A percentile compares a stretch with the other conserved stretches of the same genome.
Evolutionary conservation across 2,329 filamentous ascomycete species (phyloP).

Genomic region (Colletotrichum zoysiae): DNA sequence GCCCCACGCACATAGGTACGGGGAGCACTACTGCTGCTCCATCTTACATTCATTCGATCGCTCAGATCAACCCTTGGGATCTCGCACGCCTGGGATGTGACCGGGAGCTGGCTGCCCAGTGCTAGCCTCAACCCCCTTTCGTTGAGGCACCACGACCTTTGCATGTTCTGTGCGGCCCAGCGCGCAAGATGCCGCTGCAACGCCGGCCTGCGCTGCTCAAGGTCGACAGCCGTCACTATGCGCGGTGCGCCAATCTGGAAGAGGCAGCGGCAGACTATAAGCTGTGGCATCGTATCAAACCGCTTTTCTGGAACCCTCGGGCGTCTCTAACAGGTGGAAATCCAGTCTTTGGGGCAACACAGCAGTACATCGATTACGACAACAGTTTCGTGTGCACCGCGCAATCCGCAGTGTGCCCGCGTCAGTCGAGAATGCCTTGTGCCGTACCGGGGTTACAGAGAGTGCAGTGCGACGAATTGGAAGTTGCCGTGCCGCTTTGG

Average conservation of each 20-base stretch:
- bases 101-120: neutral
- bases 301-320: conserved; percentile 12
- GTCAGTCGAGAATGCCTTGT: conserved; percentile 8
- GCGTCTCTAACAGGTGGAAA: conserved; percentile 1
- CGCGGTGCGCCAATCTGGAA: neutral
- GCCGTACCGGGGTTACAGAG: conserved; percentile 11
- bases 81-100: conserved; percentile 21
- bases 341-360: conserved; percentile 20
- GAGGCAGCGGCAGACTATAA: conserved; percentile 1
- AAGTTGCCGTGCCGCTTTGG: conserved; percentile 24
- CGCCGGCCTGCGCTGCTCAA: conserved; percentile 11
- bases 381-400: conserved; percentile 26
- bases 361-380: conserved; percentile 16
- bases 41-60: conserved; percentile 41
- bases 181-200: conserved; percentile 9
- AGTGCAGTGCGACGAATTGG: conserved; percentile 34
- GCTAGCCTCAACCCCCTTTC: neutral
- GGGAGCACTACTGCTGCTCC: conserved; percentile 27
- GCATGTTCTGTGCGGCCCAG: conserved; percentile 4
- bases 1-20: conserved; percentile 21
- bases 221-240: conserved; percentile 1
- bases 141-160: conserved; percentile 7
- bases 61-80: conserved; percentile 37
- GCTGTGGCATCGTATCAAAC: conserved; percentile 10
- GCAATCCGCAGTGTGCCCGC: conserved; percentile 30